Base-by-base conservation (phyloP, 2,329 filamentous ascomycete species). In the Beauveria bassiana region DNA sequence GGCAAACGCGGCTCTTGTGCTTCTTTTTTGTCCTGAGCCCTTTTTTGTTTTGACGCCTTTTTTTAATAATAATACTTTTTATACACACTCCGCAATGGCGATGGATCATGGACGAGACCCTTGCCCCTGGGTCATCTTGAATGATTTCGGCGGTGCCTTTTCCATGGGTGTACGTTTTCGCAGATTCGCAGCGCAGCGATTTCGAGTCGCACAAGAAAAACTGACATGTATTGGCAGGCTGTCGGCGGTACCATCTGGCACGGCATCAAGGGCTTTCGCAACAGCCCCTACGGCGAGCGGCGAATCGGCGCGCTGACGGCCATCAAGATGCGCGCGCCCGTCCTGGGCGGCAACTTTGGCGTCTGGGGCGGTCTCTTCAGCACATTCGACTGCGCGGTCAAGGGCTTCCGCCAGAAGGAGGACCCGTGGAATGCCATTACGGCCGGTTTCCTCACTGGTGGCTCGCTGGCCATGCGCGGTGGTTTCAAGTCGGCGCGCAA, bases 41-140 rank as follows among this genome's bases (percentile, higher is more conserved):
- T 34, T 40, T 24, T 56, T 40, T 26, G 31, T 28, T 42, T 55
- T 24, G 51, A 20, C 61, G 40, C 50, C 57, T 4, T 22, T 51
- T 40, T 47, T 20, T 56, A 52, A 60, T 60, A 54, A 46, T 53
- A 53, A 60, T 60, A 40, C n/a, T 20, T 10, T 34, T 24, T 24
- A 43, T 42, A 60, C 14, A 46, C 7, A 14, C 14, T 52, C 56
- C 51, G 46, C 59, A 63, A 62, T 59, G 51, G 65, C 67, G 59
- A 95, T 96, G 89, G 93, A 99, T 86, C 95, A 98, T 82, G 89
- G 90, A 66, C 86, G 95, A 79, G 95, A 98, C 78, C 95, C 95
- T 65, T 98, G 95, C 78, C 95, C 95, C 61, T 98, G 89, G 88
- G 93, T 98, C 72, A 90, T 95, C 67, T 84, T 98, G 68, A 96